Evolutionary conservation across 345 rosid genomes (phyloP).

Genomic region (Eucalyptus pumila): DNA sequence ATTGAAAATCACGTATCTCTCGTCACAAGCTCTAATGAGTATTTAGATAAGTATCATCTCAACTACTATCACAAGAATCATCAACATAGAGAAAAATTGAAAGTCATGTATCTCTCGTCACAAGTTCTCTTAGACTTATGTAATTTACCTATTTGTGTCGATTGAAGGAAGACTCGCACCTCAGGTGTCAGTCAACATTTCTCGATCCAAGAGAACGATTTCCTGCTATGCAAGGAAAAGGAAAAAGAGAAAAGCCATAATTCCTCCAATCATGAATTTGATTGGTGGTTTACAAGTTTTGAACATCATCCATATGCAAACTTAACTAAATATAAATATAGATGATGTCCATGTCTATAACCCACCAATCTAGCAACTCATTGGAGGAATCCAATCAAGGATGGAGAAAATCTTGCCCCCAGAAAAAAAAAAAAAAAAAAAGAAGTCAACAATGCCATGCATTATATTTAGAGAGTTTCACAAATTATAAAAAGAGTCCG

Average conservation of each 20-base stretch:
- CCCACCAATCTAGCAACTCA: neutral
- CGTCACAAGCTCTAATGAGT: neutral
- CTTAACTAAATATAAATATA: neutral
- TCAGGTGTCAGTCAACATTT: neutral
- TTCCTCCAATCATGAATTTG: neutral
- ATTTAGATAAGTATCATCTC: neutral
- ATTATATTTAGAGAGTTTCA: neutral
- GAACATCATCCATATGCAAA: neutral
- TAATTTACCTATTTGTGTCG: neutral
- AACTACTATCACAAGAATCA: neutral
- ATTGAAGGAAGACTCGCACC: neutral
- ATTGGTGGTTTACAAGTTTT: neutral
- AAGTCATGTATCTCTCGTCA: neutral
- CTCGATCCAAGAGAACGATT: neutral
- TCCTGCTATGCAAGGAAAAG: neutral
- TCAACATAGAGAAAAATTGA: neutral
- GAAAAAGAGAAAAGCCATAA: neutral
- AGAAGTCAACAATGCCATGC: neutral
- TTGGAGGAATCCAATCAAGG: neutral
- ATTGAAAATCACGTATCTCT: neutral
- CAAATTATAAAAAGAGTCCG: neutral
- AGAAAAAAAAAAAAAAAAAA: no score
- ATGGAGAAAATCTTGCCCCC: neutral
- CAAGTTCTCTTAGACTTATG: neutral
- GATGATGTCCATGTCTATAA: neutral